A percentile compares a stretch with the other conserved stretches of the same genome.
Evolutionary conservation across 1,284 basidiomycete genomes (phyloP).

Genomic region (Heterobasidion annosum): DNA sequence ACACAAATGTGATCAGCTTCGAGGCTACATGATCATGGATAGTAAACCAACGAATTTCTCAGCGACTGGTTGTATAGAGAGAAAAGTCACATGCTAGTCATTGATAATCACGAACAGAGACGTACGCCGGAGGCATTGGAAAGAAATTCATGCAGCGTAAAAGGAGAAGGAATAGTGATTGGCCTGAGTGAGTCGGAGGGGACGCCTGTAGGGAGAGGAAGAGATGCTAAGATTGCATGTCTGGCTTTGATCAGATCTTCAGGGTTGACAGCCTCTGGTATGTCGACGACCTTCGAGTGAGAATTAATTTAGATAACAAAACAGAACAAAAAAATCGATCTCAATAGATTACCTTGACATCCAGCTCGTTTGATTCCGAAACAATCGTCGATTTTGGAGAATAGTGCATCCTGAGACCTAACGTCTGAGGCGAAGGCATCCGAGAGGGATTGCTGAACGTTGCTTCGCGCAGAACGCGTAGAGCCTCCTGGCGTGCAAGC

Average conservation of each 20-base stretch:
- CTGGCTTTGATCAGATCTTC: constrained; percentile 42
- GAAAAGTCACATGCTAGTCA: constrained; percentile 2
- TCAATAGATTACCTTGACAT: constrained; percentile 6
- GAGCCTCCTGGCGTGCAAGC: constrained; percentile 11
- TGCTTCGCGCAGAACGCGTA: constrained; percentile 12
- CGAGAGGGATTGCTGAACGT: constrained; percentile 10
- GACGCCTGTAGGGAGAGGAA: constrained; percentile 53
- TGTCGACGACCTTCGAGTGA: constrained; percentile 8
- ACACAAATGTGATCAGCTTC: constrained; percentile 5
- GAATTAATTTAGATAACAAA: neutral
- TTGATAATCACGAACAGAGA: constrained; percentile 5
- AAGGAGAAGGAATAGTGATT: constrained; percentile 50
- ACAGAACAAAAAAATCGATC: neutral
- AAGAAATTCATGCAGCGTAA: constrained; percentile 62
- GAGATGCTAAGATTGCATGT: constrained; percentile 41
- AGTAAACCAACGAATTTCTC: constrained; percentile 32
- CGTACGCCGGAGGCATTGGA: constrained; percentile 49
- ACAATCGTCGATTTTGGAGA: constrained; percentile 6
- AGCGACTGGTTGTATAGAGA: constrained; percentile 26
- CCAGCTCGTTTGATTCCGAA: constrained; percentile 9
- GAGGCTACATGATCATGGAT: neutral
- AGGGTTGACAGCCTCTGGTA: constrained; percentile 26
- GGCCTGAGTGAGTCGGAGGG: constrained; percentile 59
- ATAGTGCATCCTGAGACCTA: neutral
- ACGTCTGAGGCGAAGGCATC: constrained; percentile 4